Conservation (phyloP, 2,329 filamentous ascomycete species). For the Coleophoma cylindrospora region DNA sequence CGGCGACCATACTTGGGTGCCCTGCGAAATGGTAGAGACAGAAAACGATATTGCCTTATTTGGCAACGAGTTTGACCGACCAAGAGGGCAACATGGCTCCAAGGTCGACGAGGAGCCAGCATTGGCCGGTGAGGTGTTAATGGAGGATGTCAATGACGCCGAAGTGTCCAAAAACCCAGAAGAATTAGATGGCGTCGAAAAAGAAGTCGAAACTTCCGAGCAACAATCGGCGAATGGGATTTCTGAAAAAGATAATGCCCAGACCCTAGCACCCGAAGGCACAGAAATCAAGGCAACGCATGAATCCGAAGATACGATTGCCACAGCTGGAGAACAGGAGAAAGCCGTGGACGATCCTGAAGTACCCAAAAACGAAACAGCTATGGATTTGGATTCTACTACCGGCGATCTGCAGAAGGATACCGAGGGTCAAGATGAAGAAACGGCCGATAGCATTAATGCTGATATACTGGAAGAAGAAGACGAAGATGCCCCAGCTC, state of each 20-base stretch:
- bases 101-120: neutral
- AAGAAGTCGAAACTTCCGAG: neutral
- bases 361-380: neutral
- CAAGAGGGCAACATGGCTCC: conserved; percentile 9
- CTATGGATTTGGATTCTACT: neutral
- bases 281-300: neutral
- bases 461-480: conserved; percentile 23
- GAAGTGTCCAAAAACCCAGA: neutral
- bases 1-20: conserved; percentile 68
- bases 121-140: neutral
- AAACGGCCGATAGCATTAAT: neutral
- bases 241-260: neutral
- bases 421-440: neutral
- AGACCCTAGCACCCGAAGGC: neutral
- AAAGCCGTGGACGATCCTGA: neutral
- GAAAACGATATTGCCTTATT: conserved; percentile 51
- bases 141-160: neutral
- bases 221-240: neutral
- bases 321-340: neutral
- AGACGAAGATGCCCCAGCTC: conserved; percentile 35
- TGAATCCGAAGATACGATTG: neutral
- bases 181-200: conserved; percentile 1
- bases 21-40: conserved; percentile 52
- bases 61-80: conserved; percentile 20
- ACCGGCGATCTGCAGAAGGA: neutral